Evolutionary conservation across 2,329 filamentous ascomycete genomes (phyloP).

Genomic region (Sodiomyces alkalinus): DNA sequence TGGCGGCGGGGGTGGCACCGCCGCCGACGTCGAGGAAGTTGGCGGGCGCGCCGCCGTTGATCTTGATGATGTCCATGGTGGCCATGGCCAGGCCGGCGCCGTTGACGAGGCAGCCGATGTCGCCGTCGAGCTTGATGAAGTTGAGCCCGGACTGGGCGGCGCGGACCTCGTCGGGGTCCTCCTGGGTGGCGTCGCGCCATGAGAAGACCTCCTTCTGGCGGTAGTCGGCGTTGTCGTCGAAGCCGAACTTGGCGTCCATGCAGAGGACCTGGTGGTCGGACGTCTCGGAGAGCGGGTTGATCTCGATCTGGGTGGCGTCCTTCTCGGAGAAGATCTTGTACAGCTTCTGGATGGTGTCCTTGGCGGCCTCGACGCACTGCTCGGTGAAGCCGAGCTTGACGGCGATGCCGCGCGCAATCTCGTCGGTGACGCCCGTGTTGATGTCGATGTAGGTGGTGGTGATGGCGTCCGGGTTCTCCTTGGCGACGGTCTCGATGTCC

Average conservation of each 20-base stretch:
- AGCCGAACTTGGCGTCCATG: conserved; percentile 98
- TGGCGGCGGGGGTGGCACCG: conserved; percentile 90
- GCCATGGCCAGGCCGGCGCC: conserved; percentile 98
- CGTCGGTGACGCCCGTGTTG: conserved; percentile 86
- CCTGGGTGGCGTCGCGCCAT: conserved; percentile 88
- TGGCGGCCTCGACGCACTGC: conserved; percentile 91
- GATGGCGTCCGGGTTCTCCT: conserved; percentile 94
- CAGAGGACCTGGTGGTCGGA: conserved; percentile 95
- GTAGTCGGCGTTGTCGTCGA: conserved; percentile 98
- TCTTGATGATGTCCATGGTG: conserved; percentile 99
- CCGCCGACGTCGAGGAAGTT: conserved; percentile 99
- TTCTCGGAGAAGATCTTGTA: conserved; percentile 98
- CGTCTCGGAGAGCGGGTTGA: conserved; percentile 97
- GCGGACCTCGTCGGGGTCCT: conserved; percentile 95
- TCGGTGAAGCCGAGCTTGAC: conserved; percentile 92
- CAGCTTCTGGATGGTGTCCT: conserved; percentile 93
- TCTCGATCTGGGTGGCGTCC: conserved; percentile 98
- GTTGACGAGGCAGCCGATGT: conserved; percentile 98
- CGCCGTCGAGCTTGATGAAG: conserved; percentile 99
- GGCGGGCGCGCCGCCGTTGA: conserved; percentile 88
- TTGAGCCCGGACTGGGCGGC: conserved; percentile 84
- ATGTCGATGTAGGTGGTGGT: conserved; percentile 89
- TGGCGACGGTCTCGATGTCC: conserved; percentile 97
- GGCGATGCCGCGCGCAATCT: conserved; percentile 81
- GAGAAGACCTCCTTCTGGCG: conserved; percentile 91